These are phyloP conservation scores for Scheffersomyces coipomensis DNA, from an alignment of 805 yeast species.

Conservation along the genomic window DNA sequence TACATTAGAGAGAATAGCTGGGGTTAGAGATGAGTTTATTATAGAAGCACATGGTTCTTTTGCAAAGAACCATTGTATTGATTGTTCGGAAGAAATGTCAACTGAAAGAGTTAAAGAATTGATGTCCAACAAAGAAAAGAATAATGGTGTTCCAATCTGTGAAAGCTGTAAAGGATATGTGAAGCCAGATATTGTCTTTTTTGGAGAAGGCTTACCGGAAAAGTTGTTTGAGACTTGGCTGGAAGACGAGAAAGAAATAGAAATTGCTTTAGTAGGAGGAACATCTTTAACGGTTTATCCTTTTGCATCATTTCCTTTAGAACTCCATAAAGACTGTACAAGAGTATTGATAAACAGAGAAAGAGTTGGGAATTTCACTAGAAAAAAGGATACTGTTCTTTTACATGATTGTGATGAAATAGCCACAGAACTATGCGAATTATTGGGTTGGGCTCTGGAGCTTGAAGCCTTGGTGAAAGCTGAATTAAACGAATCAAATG, in stretches of 20 bases:
- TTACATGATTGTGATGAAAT: slow-evolving; percentile 68
- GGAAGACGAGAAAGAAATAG: slow-evolving; percentile 48
- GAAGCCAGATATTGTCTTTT: slow-evolving; percentile 92
- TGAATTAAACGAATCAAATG: slow-evolving; percentile 10
- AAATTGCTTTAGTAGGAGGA: slow-evolving; percentile 85
- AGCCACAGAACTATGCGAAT: slow-evolving; percentile 50
- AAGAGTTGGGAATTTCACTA: slow-evolving; percentile 69
- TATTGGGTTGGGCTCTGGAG: slow-evolving; percentile 66
- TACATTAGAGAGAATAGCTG: slow-evolving; percentile 84
- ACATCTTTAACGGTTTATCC: slow-evolving; percentile 89
- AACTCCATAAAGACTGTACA: slow-evolving; percentile 41
- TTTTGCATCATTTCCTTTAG: slow-evolving; percentile 79
- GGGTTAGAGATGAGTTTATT: slow-evolving; percentile 59
- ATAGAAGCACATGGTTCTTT: slow-evolving; percentile 97
- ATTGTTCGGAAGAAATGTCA: slow-evolving; percentile 59
- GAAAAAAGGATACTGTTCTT: slow-evolving; percentile 60
- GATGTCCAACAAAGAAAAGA: slow-evolving; percentile 28
- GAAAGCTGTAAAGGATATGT: slow-evolving; percentile 68
- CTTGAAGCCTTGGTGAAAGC: slow-evolving; percentile 36
- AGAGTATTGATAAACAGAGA: slow-evolving; percentile 77
- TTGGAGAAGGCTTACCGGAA: slow-evolving; percentile 83
- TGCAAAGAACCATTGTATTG: slow-evolving; percentile 79
- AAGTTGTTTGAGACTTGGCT: slow-evolving; percentile 73
- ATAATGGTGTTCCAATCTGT: slow-evolving; percentile 55
- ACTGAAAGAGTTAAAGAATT: slow-evolving; percentile 41